Evolutionary conservation across 163 green algal species (phyloP).

Genomic region (Trebouxiophyceae sp.): DNA sequence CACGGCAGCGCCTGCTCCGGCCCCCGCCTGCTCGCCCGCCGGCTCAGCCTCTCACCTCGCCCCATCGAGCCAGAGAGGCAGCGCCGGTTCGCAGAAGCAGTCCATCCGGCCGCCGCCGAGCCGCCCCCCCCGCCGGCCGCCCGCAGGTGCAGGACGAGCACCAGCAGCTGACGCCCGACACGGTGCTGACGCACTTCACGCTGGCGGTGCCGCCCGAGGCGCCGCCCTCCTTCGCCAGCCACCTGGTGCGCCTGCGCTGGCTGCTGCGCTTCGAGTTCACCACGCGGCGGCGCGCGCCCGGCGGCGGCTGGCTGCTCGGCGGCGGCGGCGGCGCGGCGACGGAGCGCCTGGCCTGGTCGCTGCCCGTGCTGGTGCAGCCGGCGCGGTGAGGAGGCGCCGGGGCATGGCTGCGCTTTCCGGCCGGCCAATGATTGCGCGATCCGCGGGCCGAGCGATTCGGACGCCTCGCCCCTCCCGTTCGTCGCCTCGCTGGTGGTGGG

Average conservation of each 20-base stretch:
- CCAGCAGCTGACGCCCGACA: conserved; percentile 50
- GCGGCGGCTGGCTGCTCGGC: not conserved
- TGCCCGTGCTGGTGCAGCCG: conserved; percentile 56
- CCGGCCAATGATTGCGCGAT: too few relatives aligned
- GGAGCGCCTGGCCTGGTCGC: conserved; percentile 49
- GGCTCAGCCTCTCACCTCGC: conserved; percentile 3
- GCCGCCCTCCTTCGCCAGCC: conserved; percentile 51
- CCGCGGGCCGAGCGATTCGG: too few relatives aligned
- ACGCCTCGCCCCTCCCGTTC: too few relatives aligned
- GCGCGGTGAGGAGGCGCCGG: too few relatives aligned
- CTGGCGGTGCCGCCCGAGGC: conserved; percentile 55
- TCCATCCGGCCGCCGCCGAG: too few relatives aligned
- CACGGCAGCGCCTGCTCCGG: too few relatives aligned
- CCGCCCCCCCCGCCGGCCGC: too few relatives aligned
- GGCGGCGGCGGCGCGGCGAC: conserved; percentile 7
- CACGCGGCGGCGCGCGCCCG: conserved; percentile 6
- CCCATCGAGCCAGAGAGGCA: too few relatives aligned
- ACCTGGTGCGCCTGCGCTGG: conserved; percentile 55
- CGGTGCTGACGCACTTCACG: conserved; percentile 53
- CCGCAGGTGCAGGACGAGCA: conserved; percentile 51
- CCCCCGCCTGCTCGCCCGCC: too few relatives aligned
- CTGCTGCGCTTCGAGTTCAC: conserved; percentile 65
- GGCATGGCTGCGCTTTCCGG: too few relatives aligned
- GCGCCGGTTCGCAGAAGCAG: too few relatives aligned
- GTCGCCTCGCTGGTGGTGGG: too few relatives aligned